Base-by-base conservation (phyloP, 208 protist species). In the Leishmania major region DNA sequence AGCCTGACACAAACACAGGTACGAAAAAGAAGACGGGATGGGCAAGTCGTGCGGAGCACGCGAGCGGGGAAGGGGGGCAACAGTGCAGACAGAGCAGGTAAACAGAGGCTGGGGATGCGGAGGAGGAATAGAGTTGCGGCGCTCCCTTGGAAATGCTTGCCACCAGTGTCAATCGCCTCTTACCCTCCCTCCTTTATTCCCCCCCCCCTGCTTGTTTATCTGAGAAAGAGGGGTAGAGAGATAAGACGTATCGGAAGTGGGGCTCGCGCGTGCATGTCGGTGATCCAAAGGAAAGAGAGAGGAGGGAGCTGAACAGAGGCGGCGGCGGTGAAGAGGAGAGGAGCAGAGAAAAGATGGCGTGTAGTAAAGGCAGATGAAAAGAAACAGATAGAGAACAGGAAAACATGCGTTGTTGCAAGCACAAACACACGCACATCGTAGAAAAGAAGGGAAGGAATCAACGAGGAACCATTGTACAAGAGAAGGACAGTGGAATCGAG, bases 341-440 rank as follows among this genome's bases (percentile, higher is more conserved):
- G 45, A n/a, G 40, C 15, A 64, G 19, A 17, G 60, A 69, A 77
- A 77, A 66, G 43, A 45, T 13, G 35, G 31, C 22, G 19, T 77
- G 11, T 43, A 17, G 47, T 45, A 25, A 77, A 64, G 40, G 17
- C 17, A n/a, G 40, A 22, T 77, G 15, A 51, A 77, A 22, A 64
- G 74, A 64, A 22, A 51, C 22, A 45, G n/a, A 55, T 11, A 57
- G 28, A 57, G 70, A 57, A 75, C 17, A 28, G 17, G 17, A 76
- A 10, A 57, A 28, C 19, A 28, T 45, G 40, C 51, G 49, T 76
- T 28, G 51, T 47, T 43, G 35, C 1, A 47, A 28, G 35, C 51
- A 62, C 72, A 59, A 35, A 22, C 70, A 75, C 22, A 79, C 76
- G 72, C 60, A 31, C 57, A 73, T 8, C 25, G 1, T n/a, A n/a